Conservation (phyloP, 1,284 basidiomycete species). For the Moesziomyces sp. region DNA sequence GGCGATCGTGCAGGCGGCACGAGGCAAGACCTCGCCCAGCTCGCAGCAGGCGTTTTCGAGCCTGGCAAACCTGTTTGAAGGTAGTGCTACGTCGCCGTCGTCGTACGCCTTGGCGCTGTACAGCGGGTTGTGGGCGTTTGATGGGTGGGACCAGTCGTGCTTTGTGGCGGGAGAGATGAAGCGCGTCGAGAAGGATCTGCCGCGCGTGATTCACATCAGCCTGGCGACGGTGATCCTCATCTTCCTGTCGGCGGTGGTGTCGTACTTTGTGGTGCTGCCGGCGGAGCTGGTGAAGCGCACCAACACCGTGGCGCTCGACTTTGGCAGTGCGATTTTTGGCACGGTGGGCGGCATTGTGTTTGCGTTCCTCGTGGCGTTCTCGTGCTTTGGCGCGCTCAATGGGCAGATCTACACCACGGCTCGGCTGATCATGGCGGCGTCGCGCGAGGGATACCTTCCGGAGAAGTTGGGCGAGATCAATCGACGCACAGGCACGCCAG, state of each 20-base stretch:
- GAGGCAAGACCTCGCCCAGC: slow-evolving; percentile 70
- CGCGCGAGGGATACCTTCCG: slow-evolving; percentile 82
- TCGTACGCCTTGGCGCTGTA: slow-evolving; percentile 92
- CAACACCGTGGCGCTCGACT: slow-evolving; percentile 91
- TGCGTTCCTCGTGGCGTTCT: slow-evolving; percentile 88
- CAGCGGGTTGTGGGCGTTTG: slow-evolving; percentile 93
- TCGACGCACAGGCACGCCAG: slow-evolving; percentile 43
- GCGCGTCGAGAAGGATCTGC: slow-evolving; percentile 86
- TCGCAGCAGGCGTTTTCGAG: slow-evolving; percentile 49
- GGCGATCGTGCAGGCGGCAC: slow-evolving; percentile 78
- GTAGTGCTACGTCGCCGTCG: slow-evolving; percentile 80
- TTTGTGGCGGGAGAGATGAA: slow-evolving; percentile 93
- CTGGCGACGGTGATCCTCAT: slow-evolving; percentile 82
- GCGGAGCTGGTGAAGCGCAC: slow-evolving; percentile 72
- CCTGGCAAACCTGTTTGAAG: slow-evolving; percentile 74
- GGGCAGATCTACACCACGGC: slow-evolving; percentile 70
- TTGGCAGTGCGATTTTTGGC: slow-evolving; percentile 86
- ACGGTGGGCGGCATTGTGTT: slow-evolving; percentile 86
- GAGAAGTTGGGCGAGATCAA: slow-evolving; percentile 43
- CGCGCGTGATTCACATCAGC: slow-evolving; percentile 86
- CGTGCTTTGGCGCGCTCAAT: slow-evolving; percentile 72
- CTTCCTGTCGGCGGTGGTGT: slow-evolving; percentile 84
- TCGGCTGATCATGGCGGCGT: slow-evolving; percentile 86
- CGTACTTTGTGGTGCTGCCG: slow-evolving; percentile 92
- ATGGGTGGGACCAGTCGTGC: slow-evolving; percentile 83